Evolutionary conservation across 2,329 filamentous ascomycete genomes (phyloP), one percentile per base, ranked within the genome.

Genomic region (Ilyonectria robusta): DNA sequence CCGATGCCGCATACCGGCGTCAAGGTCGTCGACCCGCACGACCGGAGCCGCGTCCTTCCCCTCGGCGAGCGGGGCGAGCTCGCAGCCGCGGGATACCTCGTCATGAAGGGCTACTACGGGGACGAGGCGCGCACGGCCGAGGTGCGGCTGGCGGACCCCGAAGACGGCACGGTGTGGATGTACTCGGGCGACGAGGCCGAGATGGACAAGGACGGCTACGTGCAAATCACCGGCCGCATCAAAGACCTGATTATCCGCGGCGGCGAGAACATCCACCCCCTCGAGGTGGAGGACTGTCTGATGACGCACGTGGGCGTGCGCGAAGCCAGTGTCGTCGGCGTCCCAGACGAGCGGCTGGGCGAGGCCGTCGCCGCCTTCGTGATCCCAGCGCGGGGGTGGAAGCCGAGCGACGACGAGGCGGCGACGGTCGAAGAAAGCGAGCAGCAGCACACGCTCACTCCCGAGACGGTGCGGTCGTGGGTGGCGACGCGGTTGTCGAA

Each of bases 231-330:
- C 1, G 94, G 95, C 3, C 87, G 95, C 17, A 95, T 97, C 77
- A 98, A 98, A 81, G 96, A 99, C 78, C 82, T 98, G 61, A 98
- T 99, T 74, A 98, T 98, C 78, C 89, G 94, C 29, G 95, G 93
- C 31, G 96, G 96, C 26, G 96, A 98, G 79, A 99, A 99, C 78
- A 97, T 98, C 62, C 94, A 97, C 79, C 96, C 96, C 0, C 85
- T 97, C 6, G 96, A 98, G 80, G 87, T 98, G 3, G 96, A 99
- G 80, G 95, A 97, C 77, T 95, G 91, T 72, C 86, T 98, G 6
- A 90, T 97, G 68, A 88, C 88, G 46, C 91, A 95, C 77, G 86
- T 89, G 2, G 84, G 85, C 4, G 85, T 98, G 0, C 84, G 86
- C 15, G 94, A 98, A 70, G 94, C 90, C 3, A 93, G 91, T 70